Conservation (phyloP, 805 yeast genomes). For the Saccharomyces kudriavzevii region DNA sequence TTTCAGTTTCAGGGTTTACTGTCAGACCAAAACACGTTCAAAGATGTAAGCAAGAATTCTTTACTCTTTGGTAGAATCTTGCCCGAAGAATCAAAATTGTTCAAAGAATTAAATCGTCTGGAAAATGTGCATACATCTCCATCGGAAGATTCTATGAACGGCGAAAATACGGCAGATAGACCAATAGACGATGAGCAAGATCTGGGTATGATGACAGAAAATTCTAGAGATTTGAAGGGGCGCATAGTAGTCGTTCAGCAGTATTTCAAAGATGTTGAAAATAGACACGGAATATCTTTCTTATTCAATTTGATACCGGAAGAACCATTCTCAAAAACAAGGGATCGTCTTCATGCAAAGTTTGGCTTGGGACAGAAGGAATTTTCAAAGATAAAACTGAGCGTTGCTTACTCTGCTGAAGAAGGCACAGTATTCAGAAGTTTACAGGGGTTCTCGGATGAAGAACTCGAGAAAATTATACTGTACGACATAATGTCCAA, state of each 20-base stretch:
- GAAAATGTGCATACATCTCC: constrained; percentile 1
- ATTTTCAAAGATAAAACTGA: constrained; percentile 63
- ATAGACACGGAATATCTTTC: constrained; percentile 80
- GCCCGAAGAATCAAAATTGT: constrained; percentile 33
- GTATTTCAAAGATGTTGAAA: constrained; percentile 58
- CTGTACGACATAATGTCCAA: constrained; percentile 48
- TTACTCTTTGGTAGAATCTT: constrained; percentile 40
- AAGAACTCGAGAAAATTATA: constrained; percentile 34
- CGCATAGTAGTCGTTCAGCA: constrained; percentile 63
- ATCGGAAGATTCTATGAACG: not conserved
- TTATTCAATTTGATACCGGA: constrained; percentile 60
- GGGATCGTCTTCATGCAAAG: constrained; percentile 54
- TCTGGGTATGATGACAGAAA: constrained; percentile 18
- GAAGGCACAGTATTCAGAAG: constrained; percentile 32
- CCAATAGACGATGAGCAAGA: constrained; percentile 16
- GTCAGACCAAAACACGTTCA: constrained; percentile 32
- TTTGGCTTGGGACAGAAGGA: constrained; percentile 75
- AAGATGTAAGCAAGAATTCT: constrained; percentile 31
- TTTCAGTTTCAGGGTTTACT: constrained; percentile 32
- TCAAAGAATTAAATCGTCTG: constrained; percentile 16
- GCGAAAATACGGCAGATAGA: constrained; percentile 14
- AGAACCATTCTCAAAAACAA: constrained; percentile 58
- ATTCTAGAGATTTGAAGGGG: constrained; percentile 17
- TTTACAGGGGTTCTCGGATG: constrained; percentile 41
- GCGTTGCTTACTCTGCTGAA: constrained; percentile 27